A percentile compares a stretch with the other conserved stretches of the same genome.
phyloP scores from a whole-genome alignment of 768 basidiomycete genomes.

The Leccinum variicolor region DNA sequence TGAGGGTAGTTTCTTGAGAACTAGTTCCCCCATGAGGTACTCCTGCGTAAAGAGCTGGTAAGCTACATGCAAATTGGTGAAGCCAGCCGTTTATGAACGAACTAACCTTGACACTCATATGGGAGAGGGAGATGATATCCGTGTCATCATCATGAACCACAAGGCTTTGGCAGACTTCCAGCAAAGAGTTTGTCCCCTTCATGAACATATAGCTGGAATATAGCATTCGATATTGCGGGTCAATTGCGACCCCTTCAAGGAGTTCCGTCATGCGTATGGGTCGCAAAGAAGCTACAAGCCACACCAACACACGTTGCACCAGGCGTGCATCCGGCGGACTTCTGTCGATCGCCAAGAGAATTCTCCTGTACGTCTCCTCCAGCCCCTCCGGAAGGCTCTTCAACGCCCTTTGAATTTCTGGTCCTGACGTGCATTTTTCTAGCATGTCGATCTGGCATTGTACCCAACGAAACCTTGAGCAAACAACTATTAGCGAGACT shows the following conservation, averaged over 20 bases:
- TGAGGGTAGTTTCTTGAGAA: background rate
- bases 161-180: slow-evolving; percentile 6
- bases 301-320: too few species aligned
- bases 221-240: background rate
- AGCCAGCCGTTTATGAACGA: too few species aligned
- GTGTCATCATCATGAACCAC: slow-evolving; percentile 9
- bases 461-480: slow-evolving; percentile 14
- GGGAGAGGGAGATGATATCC: slow-evolving; percentile 5
- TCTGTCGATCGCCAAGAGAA: too few species aligned
- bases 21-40: too few species aligned
- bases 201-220: background rate
- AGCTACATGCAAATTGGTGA: too few species aligned
- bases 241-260: too few species aligned
- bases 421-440: background rate
- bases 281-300: too few species aligned
- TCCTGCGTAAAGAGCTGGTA: too few species aligned
- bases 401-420: slow-evolving; percentile 1
- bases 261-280: too few species aligned
- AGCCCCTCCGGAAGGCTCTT: slow-evolving; percentile 11
- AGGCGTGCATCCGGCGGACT: too few species aligned
- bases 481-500: background rate
- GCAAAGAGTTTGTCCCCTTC: background rate
- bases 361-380: too few species aligned
- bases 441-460: slow-evolving; percentile 16
- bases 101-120: slow-evolving; percentile 17